Evolutionary conservation across 1,284 basidiomycete species (phyloP), one percentile per base, ranked within the genome.

Genomic region (Tremellales sp.): DNA sequence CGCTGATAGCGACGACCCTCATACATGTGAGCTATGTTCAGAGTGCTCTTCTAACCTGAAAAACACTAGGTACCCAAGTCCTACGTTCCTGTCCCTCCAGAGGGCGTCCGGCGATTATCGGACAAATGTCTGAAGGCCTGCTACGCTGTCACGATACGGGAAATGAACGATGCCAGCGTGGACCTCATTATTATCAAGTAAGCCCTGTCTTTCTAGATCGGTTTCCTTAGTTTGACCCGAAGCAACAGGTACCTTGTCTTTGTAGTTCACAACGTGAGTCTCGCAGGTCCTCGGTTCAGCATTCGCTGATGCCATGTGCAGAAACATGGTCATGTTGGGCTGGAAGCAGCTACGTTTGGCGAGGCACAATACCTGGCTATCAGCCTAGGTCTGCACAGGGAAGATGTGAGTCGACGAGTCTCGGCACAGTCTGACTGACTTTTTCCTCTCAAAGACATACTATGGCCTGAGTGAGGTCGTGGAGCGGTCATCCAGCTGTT

Each of bases 331-430:
- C 48, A 58, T 31, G 34, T 41, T 3, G 59, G 50, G 8, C 24
- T 53, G 24, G 55, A 61, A 48, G 55, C 53, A 7, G 39, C 57
- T 2, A 47, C 51, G 4, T 54, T 55, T 37, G 59, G 59, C 1
- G 59, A 61, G 38, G 45, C 53, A 8, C 48, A 49, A 26, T 53
- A 53, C 24, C 37, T 60, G 1, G 51, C 56, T 1, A 48, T 60
- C 29, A 48, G 48, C 31, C 34, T 60, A n/a, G 53, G 51, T 8
- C 29, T 57, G 34, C 58, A 60, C 40, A 45, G 53, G 19, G 58
- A 60, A 45, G 56, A 57, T 18, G 57, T 60, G 37, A 49, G 57
- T 47, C n/a, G n/a, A n/a, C n/a, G n/a, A n/a, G n/a, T n/a, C n/a
- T n/a, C n/a, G n/a, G n/a, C n/a, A n/a, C n/a, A n/a, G n/a, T n/a